These are phyloP conservation scores for Tetrastigma voinierianum DNA, from an alignment of 164 flowering plant species.

Conservation along the genomic window DNA sequence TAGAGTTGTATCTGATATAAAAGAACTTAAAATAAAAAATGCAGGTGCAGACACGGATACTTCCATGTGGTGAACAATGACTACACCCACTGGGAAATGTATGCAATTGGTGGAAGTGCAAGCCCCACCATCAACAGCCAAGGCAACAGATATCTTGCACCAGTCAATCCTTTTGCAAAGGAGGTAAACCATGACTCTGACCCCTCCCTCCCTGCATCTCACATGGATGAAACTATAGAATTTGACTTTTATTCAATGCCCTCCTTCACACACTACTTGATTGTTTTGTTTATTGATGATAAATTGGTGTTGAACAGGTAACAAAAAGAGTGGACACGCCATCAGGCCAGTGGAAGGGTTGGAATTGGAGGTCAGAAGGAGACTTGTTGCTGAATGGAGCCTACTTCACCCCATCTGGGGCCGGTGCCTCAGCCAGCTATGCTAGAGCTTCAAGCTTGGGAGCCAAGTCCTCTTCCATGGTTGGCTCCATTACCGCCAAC, in stretches of 20 bases:
- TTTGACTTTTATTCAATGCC: background rate
- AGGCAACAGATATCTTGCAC: conserved; percentile 84
- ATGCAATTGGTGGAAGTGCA: conserved; percentile 95
- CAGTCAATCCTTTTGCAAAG: conserved; percentile 64
- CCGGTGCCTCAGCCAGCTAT: conserved; percentile 83
- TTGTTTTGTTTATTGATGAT: background rate
- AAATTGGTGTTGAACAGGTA: conserved; percentile 45
- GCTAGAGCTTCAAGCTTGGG: conserved; percentile 92
- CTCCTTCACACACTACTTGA: background rate
- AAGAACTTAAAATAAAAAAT: conserved; percentile 3
- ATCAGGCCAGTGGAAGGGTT: conserved; percentile 51
- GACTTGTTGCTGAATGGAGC: conserved; percentile 89
- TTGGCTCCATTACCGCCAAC: conserved; percentile 67
- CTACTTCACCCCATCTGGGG: conserved; percentile 90
- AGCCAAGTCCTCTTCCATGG: conserved; percentile 91
- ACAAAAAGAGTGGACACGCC: conserved; percentile 83
- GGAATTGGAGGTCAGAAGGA: conserved; percentile 99
- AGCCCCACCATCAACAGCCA: conserved; percentile 91
- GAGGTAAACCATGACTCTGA: conserved; percentile 47
- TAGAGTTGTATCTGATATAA: background rate
- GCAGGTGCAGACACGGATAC: conserved; percentile 88
- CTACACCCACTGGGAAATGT: conserved; percentile 98
- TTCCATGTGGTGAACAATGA: conserved; percentile 97
- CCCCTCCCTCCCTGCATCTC: background rate
- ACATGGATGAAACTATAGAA: background rate